These are phyloP conservation scores for Tulasnella sp. DNA, from an alignment of 768 basidiomycete genomes.

Conservation along the genomic window DNA sequence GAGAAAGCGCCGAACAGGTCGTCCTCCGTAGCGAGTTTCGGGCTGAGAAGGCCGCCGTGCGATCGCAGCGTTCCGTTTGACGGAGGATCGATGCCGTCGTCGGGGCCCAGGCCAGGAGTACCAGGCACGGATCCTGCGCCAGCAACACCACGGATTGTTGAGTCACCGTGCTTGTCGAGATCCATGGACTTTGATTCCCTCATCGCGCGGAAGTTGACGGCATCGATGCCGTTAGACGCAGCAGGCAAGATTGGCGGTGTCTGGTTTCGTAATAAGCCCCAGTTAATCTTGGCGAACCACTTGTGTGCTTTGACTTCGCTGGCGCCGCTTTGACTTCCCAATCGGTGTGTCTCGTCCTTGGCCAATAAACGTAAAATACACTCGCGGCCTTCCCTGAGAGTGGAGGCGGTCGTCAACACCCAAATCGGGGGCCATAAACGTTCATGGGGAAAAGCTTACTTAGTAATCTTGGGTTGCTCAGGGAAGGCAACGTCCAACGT, in stretches of 20 bases:
- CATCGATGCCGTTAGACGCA: slow-evolving; percentile 75
- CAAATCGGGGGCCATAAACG: not conserved
- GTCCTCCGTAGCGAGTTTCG: slow-evolving; percentile 46
- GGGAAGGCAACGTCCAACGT: slow-evolving; percentile 83
- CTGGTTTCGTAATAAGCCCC: slow-evolving; percentile 91
- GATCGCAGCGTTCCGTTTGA: slow-evolving; percentile 7
- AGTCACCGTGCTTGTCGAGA: slow-evolving; percentile 57
- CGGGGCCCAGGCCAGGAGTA: slow-evolving; percentile 48
- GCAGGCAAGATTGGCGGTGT: slow-evolving; percentile 92
- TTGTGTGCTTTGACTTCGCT: slow-evolving; percentile 99
- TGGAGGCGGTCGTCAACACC: slow-evolving; percentile 42
- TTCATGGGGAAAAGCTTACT: slow-evolving; percentile 41
- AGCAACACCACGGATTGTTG: slow-evolving; percentile 46
- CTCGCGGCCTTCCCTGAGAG: slow-evolving; percentile 73
- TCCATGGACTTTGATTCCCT: slow-evolving; percentile 92
- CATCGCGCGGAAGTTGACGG: slow-evolving; percentile 86
- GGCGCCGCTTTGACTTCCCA: slow-evolving; percentile 92
- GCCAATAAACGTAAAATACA: slow-evolving; percentile 83
- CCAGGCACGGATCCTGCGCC: slow-evolving; percentile 46
- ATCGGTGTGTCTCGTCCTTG: slow-evolving; percentile 85
- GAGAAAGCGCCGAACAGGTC: slow-evolving; percentile 88
- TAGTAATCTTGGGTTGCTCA: slow-evolving; percentile 77
- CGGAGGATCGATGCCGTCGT: slow-evolving; percentile 51
- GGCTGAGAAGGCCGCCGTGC: slow-evolving; percentile 24
- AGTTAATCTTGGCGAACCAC: slow-evolving; percentile 96